Evolutionary conservation across 352 stramenopile species (phyloP).

Genomic region (Phytophthora europaea): DNA sequence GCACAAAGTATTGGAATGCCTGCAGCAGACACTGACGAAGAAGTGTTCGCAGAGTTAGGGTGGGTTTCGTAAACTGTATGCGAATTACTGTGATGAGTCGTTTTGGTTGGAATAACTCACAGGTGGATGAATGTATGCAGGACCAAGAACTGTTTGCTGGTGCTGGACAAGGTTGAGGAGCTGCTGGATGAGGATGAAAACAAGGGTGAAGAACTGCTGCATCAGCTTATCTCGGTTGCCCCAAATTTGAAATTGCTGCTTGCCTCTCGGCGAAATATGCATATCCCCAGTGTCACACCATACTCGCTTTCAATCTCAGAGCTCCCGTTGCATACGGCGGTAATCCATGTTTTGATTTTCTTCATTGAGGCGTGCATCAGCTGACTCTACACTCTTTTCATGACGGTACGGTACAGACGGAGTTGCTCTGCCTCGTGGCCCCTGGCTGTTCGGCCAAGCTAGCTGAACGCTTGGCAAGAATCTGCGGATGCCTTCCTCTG

Average conservation of each 20-base stretch:
- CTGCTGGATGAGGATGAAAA: constrained; percentile 81
- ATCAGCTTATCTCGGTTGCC: constrained; percentile 76
- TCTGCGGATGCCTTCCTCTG: constrained; percentile 83
- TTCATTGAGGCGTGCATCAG: constrained; percentile 2
- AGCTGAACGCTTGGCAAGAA: constrained; percentile 70
- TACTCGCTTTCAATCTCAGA: constrained; percentile 84
- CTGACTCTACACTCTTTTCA: constrained; percentile 1
- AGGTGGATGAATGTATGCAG: constrained; percentile 30
- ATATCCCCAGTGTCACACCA: constrained; percentile 82
- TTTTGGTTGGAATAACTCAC: constrained; percentile 10
- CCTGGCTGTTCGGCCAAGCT: constrained; percentile 69
- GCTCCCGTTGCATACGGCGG: constrained; percentile 73
- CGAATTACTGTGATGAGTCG: background rate
- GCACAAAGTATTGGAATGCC: constrained; percentile 83
- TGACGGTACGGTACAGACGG: constrained; percentile 46
- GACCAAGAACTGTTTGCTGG: constrained; percentile 73
- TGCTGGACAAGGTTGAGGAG: constrained; percentile 87
- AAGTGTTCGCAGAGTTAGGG: constrained; percentile 82
- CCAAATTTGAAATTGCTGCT: constrained; percentile 76
- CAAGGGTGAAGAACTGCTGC: constrained; percentile 75
- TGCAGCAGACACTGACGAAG: constrained; percentile 77
- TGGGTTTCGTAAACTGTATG: constrained; percentile 14
- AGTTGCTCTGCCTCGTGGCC: constrained; percentile 74
- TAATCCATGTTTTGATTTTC: constrained; percentile 30
- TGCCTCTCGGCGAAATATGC: constrained; percentile 73